Base-by-base conservation (phyloP, 2,329 filamentous ascomycete species). In the Trichoderma atrobrunneum region DNA sequence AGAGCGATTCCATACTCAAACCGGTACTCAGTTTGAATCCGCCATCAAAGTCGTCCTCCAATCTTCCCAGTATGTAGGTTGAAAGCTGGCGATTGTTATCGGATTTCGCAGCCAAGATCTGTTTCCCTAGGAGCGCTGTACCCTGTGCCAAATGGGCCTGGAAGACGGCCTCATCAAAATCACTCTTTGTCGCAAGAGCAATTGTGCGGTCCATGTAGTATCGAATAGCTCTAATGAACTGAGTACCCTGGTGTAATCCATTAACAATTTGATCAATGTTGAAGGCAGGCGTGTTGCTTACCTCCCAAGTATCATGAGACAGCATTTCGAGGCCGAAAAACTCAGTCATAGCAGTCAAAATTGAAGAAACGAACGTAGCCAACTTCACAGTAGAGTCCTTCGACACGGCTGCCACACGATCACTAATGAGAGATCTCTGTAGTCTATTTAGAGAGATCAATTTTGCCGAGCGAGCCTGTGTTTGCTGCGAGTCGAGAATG, bases 1-100 rank as follows among this genome's bases (percentile, higher is more conserved):
- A 97, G 6, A 97, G 85, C 10, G 84, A 80, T 78, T 96, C 92
- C 92, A 97, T 96, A 75, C 89, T 91, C 14, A 94, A 83, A 0
- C 94, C 94, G 2, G 92, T 94, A 0, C 85, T 90, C 16, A 97
- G 83, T 70, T 90, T 89, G 82, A 94, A 95, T 2, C 89, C 90
- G 18, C 89, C 86, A 28, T 88, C 86, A 77, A 97, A 95, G 64
- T 86, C 86, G 51, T 82, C 82, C 57, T 86, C 81, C 2, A 91
- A 77, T 7, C 81, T 83, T 0, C 80, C 77, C 1, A 84, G 75
- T 43, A 88, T 78, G 11, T 78, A 74, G 1, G 77, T 76, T 5
- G 84, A 77, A n/a, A 89, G 81, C 2, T 82, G 78, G 3, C 76
- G 78, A 39, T 80, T 78, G 2, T 72, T 71, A 10, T 80, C 76